Percentiles rank a stretch among this genome's conserved stretches.
phyloP scores from a whole-genome alignment of 2,329 filamentous ascomycete genomes.

The Zalaria obscura region DNA sequence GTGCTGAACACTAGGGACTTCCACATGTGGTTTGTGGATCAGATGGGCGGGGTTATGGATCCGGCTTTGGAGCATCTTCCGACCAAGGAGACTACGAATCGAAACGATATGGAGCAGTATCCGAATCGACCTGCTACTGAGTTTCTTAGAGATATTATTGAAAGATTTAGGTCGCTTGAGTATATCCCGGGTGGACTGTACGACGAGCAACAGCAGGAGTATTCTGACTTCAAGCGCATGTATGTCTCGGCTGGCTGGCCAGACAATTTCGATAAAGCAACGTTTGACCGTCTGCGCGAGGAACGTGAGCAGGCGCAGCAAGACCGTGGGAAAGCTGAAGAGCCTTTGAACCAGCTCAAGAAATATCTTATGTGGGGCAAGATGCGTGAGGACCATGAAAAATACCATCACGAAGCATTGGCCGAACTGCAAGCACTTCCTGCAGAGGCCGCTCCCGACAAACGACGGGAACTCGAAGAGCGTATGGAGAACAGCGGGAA shows the following conservation, averaged over 20 bases:
- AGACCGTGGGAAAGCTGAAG: neutral
- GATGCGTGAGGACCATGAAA: neutral
- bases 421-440: neutral
- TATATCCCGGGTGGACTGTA: slow-evolving; percentile 4
- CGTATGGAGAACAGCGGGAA: neutral
- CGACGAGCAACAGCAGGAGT: neutral
- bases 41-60: neutral
- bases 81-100: neutral
- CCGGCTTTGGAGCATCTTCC: neutral
- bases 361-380: neutral
- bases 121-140: neutral
- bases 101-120: slow-evolving; percentile 1
- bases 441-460: neutral
- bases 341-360: neutral
- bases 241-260: neutral
- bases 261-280: neutral
- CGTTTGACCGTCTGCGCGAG: neutral
- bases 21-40: neutral
- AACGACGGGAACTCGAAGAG: neutral
- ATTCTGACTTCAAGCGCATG: neutral
- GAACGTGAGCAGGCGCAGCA: neutral
- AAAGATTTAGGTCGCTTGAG: neutral
- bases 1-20: slow-evolving; percentile 3
- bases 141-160: slow-evolving; percentile 1
- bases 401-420: neutral